These are phyloP conservation scores for Clathrus columnatus DNA, from an alignment of 768 basidiomycete species.

Conservation along the genomic window DNA sequence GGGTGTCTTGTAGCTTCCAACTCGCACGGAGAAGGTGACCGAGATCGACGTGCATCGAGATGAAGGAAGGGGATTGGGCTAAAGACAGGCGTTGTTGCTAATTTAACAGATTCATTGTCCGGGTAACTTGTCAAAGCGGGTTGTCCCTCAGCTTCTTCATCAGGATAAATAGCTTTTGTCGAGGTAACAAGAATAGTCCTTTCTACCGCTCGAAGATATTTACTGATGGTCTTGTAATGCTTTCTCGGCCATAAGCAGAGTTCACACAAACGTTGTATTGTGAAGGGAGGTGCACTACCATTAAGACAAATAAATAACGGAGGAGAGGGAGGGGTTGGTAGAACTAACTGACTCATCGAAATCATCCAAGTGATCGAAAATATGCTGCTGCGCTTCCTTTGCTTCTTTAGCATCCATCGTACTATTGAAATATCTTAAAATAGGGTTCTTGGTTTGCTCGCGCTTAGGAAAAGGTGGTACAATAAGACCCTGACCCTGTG, in stretches of 20 bases:
- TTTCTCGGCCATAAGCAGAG: constrained; percentile 59
- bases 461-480: constrained; percentile 68
- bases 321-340: too few species aligned
- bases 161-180: constrained; percentile 61
- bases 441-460: constrained; percentile 39
- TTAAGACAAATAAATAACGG: background rate
- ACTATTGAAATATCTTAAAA: constrained; percentile 43
- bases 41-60: constrained; percentile 70
- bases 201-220: constrained; percentile 83
- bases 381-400: constrained; percentile 40
- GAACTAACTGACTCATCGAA: constrained; percentile 59
- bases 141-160: constrained; percentile 26
- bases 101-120: constrained; percentile 32
- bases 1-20: constrained; percentile 31
- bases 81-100: constrained; percentile 72
- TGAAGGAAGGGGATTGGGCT: constrained; percentile 85
- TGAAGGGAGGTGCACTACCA: constrained; percentile 66
- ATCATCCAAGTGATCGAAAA: constrained; percentile 59
- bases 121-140: constrained; percentile 33
- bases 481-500: constrained; percentile 54
- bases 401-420: constrained; percentile 58
- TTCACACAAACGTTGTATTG: constrained; percentile 84
- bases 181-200: constrained; percentile 80
- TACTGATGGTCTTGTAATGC: constrained; percentile 72
- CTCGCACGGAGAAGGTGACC: constrained; percentile 64